Evolutionary conservation across 2,329 filamentous ascomycete genomes (phyloP), one percentile per base, ranked within the genome.

Genomic region (Phialocephala sp.): DNA sequence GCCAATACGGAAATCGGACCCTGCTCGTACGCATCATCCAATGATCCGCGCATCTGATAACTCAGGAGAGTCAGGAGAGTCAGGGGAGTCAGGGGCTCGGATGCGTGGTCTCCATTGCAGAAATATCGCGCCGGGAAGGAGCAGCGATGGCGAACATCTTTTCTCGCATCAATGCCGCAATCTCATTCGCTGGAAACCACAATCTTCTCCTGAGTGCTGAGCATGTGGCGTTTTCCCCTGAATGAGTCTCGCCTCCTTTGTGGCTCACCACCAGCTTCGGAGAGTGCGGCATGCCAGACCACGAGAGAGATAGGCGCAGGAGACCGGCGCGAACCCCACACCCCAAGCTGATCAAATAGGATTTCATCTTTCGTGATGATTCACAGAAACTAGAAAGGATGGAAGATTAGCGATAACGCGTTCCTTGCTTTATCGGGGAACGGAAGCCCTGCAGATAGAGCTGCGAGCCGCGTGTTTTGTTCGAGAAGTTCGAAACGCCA

Each of bases 1-100:
- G 27, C 27, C 27, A 32, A 32, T 32, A 32, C 27, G 27, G 27
- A 32, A 3, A 50, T 50, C 45, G 22, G 20, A 50, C 45, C 8
- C 18, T 22, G 5, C 20, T 22, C 20, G n/a, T 8, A 24, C 45
- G 18, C 20, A 24, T 50, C 45, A 50, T 50, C 45, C 45, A 50
- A 50, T 50, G 45, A 50, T 50, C 45, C 20, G 8, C n/a, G 27
- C n/a, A 50, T 50, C 45, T 50, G 45, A 50, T 50, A 24, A 24
- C 8, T 50, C 22, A 15, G 15, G 15, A 43, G 14, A 32, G 27
- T 50, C n/a, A 50, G 45, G 45, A 14, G 45, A n/a, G n/a, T 50
- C 22, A 15, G 15, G 15, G 18, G 14, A 32, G 27, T 50, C n/a
- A 50, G 45, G 45, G 43, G 45, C 18, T 50, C 2, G n/a, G 41